Evolutionary conservation across 2,329 filamentous ascomycete species (phyloP).

Genomic region (Fusarium sp.): DNA sequence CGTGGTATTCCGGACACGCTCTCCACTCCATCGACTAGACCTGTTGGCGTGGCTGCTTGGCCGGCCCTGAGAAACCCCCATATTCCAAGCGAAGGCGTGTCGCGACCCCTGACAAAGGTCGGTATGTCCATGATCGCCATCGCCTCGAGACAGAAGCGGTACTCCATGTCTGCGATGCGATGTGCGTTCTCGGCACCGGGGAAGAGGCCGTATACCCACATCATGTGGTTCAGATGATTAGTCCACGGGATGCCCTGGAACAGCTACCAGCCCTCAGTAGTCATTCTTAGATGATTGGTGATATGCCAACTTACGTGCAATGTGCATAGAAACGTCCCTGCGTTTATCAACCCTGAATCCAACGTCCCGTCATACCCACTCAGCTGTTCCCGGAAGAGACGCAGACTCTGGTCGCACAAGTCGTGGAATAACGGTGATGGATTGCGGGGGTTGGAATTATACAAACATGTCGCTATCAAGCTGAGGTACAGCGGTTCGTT

Average conservation of each 20-base stretch:
- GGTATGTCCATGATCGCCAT: slow-evolving; percentile 44
- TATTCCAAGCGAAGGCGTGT: slow-evolving; percentile 23
- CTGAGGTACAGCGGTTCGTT: slow-evolving; percentile 29
- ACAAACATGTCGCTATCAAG: slow-evolving; percentile 32
- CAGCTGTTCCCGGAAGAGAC: slow-evolving; percentile 27
- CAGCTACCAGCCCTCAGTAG: slow-evolving; percentile 1
- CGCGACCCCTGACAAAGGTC: slow-evolving; percentile 37
- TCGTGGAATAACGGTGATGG: slow-evolving; percentile 20
- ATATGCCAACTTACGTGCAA: slow-evolving; percentile 17
- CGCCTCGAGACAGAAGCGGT: slow-evolving; percentile 20
- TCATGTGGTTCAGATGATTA: slow-evolving; percentile 32
- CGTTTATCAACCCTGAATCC: slow-evolving; percentile 14
- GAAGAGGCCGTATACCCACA: slow-evolving; percentile 34
- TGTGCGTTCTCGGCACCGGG: slow-evolving; percentile 12
- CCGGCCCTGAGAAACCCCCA: slow-evolving; percentile 25
- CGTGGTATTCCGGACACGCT: slow-evolving; percentile 48
- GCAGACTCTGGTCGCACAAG: slow-evolving; percentile 27
- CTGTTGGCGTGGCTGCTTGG: slow-evolving; percentile 3
- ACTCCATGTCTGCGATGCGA: slow-evolving; percentile 9
- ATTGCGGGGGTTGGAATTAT: slow-evolving; percentile 15
- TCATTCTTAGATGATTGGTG: too few species aligned
- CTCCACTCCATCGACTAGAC: slow-evolving; percentile 37
- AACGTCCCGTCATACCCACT: slow-evolving; percentile 12
- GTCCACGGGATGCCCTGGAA: slow-evolving; percentile 40
- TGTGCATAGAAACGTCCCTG: slow-evolving; percentile 32